Evolutionary conservation across 129 eudicot species (phyloP).

Genomic region (Rutidosis leptorrhynchoides): DNA sequence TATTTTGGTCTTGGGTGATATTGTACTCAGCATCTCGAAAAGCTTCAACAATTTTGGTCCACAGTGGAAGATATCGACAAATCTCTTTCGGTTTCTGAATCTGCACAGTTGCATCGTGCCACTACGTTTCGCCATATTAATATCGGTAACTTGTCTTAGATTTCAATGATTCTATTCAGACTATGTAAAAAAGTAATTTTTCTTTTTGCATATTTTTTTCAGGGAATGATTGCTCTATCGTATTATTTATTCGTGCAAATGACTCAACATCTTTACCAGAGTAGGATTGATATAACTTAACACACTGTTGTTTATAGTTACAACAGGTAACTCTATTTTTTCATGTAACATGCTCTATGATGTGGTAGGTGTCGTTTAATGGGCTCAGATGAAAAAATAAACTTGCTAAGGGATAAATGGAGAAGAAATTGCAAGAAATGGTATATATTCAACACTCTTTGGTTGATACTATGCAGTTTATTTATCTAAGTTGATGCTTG

Average conservation of each 20-base stretch:
- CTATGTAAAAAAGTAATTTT: conserved; percentile 9
- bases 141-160: conserved; percentile 38
- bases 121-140: conserved; percentile 54
- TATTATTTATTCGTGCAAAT: conserved; percentile 42
- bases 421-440: conserved; percentile 66
- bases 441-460: conserved; percentile 32
- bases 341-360: conserved; percentile 5
- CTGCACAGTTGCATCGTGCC: conserved; percentile 48
- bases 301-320: neutral
- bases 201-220: conserved; percentile 13
- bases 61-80: conserved; percentile 59
- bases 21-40: conserved; percentile 62
- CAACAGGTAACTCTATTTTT: neutral
- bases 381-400: conserved; percentile 52
- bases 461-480: conserved; percentile 10
- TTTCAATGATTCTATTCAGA: neutral
- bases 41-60: conserved; percentile 75
- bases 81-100: conserved; percentile 50
- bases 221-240: conserved; percentile 71
- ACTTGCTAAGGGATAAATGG: conserved; percentile 53
- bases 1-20: conserved; percentile 15
- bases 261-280: conserved; percentile 70
- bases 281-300: conserved; percentile 36
- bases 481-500: conserved; percentile 11
- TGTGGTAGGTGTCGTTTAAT: conserved; percentile 70